Evolutionary conservation across 257 asterid species (phyloP).

Genomic region (Fraxinus pennsylvanica): DNA sequence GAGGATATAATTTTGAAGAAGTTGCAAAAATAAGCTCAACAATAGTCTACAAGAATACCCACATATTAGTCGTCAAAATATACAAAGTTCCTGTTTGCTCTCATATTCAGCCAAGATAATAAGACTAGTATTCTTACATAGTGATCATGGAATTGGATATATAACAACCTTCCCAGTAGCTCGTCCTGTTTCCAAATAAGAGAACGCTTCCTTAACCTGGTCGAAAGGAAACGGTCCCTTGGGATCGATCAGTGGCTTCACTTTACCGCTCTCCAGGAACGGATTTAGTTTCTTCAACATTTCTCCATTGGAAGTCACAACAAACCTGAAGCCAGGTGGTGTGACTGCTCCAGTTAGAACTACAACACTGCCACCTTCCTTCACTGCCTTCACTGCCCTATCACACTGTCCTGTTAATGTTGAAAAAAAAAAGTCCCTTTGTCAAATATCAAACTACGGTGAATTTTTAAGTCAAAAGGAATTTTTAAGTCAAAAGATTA

Average conservation of each 20-base stretch:
- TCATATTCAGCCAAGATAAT: constrained; percentile 20
- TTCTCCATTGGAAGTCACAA: constrained; percentile 78
- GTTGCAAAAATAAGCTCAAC: neutral
- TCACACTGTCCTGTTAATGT: constrained; percentile 71
- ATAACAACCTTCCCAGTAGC: constrained; percentile 84
- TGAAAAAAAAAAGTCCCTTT: neutral
- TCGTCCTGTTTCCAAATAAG: constrained; percentile 66
- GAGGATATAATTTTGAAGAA: neutral
- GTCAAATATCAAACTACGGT: neutral
- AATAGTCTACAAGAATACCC: neutral
- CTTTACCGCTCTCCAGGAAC: constrained; percentile 66
- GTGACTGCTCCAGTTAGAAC: constrained; percentile 75
- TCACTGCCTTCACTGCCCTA: constrained; percentile 75
- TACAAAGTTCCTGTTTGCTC: neutral
- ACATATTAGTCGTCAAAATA: neutral
- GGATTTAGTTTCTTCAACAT: constrained; percentile 68
- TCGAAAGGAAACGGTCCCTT: constrained; percentile 79
- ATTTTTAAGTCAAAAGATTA: neutral
- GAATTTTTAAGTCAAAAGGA: neutral
- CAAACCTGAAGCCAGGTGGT: constrained; percentile 84
- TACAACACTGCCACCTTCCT: constrained; percentile 84
- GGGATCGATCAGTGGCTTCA: constrained; percentile 72
- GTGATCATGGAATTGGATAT: constrained; percentile 69
- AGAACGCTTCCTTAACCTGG: constrained; percentile 73
- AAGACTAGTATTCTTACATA: neutral